Base-by-base conservation (phyloP, 371 early-diverging fungal genomes). In the Mucor circinelloides region DNA sequence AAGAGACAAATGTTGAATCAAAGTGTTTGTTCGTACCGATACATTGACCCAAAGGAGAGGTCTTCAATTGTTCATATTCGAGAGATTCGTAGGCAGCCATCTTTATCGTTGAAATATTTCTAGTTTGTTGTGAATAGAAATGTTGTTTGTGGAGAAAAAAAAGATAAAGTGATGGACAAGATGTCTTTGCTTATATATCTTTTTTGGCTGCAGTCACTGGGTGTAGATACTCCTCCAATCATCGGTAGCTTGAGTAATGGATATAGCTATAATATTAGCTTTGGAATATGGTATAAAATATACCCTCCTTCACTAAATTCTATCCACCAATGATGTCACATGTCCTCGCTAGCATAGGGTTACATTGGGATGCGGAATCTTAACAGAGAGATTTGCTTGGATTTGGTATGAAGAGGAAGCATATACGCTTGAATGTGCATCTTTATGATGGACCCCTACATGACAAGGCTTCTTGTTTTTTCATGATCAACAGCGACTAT, bases 61-160 rank as follows among this genome's bases (percentile, higher is more conserved):
- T 28, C 44, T 71, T 52, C 63, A 81, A 63, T 42, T 74, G 63
- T 48, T 81, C 77, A 50, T 61, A 67, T 58, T 69, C 64, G 44
- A 81, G 73, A 52, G 71, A 71, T 63, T 76, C 62, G 65, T 70
- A 81, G 54, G 60, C 57, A 57, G 63, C 63, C 75, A 73, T 76
- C n/a, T 48, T 48, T 21, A 21, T 52, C 52, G 48, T 68, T 56
- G 36, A 58, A 40, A 40, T 28, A 42, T 25, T 38, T 36, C 19
- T 54, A 28, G 30, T 56, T 25, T 25, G 46, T 60, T 38, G 64
- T 50, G 28, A 17, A 57, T 23, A 50, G 25, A 57, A 46, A 42
- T 32, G 30, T 28, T 21, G 42, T 25, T 42, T 60, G 58, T 40
- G 40, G 40, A 40, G 40, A 50, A 50, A 17, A n/a, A 46, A 42